Evolutionary conservation across 2,329 filamentous ascomycete species (phyloP).

Genomic region (Claviceps arundinis): DNA sequence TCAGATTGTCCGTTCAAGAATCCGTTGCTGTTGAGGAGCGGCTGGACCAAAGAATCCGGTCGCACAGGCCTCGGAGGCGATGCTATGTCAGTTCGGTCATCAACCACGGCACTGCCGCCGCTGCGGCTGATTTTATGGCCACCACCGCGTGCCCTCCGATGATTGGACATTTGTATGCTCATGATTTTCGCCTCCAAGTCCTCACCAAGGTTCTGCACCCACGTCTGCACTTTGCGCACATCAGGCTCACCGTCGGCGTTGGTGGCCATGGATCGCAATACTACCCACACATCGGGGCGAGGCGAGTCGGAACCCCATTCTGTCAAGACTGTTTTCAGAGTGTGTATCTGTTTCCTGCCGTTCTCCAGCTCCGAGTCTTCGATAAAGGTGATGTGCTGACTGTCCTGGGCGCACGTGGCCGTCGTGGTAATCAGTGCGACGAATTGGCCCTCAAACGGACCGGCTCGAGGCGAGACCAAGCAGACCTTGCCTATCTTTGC

Average conservation of each 20-base stretch:
- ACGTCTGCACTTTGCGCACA: slow-evolving; percentile 33
- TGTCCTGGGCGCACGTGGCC: slow-evolving; percentile 6
- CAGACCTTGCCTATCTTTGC: slow-evolving; percentile 27
- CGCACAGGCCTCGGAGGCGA: neutral
- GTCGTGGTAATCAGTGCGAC: slow-evolving; percentile 32
- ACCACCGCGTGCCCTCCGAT: slow-evolving; percentile 10
- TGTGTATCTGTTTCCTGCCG: slow-evolving; percentile 27
- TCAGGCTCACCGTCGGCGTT: slow-evolving; percentile 26
- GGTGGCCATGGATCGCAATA: slow-evolving; percentile 32
- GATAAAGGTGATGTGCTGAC: slow-evolving; percentile 18
- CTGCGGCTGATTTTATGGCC: neutral
- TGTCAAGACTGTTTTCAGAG: slow-evolving; percentile 26
- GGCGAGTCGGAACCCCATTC: slow-evolving; percentile 19
- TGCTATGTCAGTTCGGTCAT: slow-evolving; percentile 14
- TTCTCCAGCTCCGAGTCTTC: slow-evolving; percentile 23
- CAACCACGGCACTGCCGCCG: neutral
- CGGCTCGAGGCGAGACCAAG: slow-evolving; percentile 33
- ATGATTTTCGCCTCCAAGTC: slow-evolving; percentile 31
- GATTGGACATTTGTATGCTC: slow-evolving; percentile 30
- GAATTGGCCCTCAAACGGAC: slow-evolving; percentile 34
- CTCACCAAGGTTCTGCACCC: slow-evolving; percentile 40
- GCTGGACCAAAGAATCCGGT: slow-evolving; percentile 5
- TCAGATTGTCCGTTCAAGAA: neutral
- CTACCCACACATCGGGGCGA: slow-evolving; percentile 34
- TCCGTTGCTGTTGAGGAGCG: neutral